These are phyloP conservation scores for Backusella australiensis DNA, from an alignment of 192 early-diverging fungal genomes.

Conservation along the genomic window DNA sequence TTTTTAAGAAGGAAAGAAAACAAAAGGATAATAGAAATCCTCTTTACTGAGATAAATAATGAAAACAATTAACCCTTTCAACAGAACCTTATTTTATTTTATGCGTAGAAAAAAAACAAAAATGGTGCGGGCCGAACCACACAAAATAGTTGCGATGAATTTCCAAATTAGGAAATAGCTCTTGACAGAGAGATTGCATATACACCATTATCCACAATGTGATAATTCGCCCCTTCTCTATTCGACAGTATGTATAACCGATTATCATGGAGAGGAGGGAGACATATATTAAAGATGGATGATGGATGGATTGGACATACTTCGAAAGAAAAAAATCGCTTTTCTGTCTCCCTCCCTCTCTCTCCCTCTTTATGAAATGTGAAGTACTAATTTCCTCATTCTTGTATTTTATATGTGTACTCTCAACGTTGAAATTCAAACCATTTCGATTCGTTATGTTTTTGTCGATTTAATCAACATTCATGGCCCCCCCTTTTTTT, in stretches of 20 bases:
- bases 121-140: background rate
- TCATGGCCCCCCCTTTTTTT: too few species aligned
- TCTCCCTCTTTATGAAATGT: background rate
- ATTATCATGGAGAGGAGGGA: background rate
- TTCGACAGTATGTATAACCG: constrained; percentile 16
- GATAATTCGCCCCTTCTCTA: constrained; percentile 9
- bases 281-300: background rate
- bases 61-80: too few species aligned
- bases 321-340: background rate
- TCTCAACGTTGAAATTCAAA: too few species aligned
- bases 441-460: too few species aligned
- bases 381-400: background rate
- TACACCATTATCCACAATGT: background rate
- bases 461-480: background rate
- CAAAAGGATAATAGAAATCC: too few species aligned
- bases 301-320: background rate
- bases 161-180: background rate
- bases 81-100: background rate
- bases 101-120: background rate
- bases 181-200: background rate
- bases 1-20: too few species aligned
- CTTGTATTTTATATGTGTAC: background rate
- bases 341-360: background rate
- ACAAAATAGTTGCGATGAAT: background rate
- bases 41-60: too few species aligned